Evolutionary conservation across 225 moss, liverwort and hornwort genomes (phyloP).

Genomic region (Polytrichum commune): DNA sequence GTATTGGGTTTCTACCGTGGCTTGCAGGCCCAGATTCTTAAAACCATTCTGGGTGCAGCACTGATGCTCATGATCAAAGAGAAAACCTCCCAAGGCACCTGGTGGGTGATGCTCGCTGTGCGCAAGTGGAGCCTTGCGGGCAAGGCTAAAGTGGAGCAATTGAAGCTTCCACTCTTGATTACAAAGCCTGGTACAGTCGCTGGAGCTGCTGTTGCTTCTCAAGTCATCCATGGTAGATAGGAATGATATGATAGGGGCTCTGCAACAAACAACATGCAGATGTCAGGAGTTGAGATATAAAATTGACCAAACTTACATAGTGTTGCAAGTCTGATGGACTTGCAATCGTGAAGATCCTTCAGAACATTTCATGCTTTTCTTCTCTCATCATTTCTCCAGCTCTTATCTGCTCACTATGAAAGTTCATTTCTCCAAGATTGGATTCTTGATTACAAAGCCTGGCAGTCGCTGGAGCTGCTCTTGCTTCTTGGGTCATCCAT

Average conservation of each 20-base stretch:
- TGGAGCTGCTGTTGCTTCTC: constrained; percentile 30
- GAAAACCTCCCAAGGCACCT: constrained; percentile 54
- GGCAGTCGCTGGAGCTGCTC: constrained; percentile 21
- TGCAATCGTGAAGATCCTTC: no score
- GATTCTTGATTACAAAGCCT: constrained; percentile 11
- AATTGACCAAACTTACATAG: no score
- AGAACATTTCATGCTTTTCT: no score
- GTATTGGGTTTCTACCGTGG: constrained; percentile 64
- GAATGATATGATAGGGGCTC: no score
- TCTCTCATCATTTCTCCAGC: no score
- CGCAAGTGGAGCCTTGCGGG: constrained; percentile 48
- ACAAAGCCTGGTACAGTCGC: constrained; percentile 13
- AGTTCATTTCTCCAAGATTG: no score
- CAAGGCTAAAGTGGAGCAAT: constrained; percentile 27
- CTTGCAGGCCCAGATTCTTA: constrained; percentile 66
- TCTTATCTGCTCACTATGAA: no score
- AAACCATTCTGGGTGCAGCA: constrained; percentile 70
- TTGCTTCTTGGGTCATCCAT: constrained; percentile 20
- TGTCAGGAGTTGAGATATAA: no score
- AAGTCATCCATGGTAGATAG: constrained; percentile 2
- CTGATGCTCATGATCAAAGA: constrained; percentile 81
- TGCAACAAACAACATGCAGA: no score
- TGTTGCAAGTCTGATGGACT: no score
- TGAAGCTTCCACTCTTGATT: constrained; percentile 32
- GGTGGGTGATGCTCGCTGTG: constrained; percentile 49